A percentile compares a stretch with the other conserved stretches of the same genome.
Evolutionary conservation across 208 protist species (phyloP).

Genomic region (Trypanosoma caninum): DNA sequence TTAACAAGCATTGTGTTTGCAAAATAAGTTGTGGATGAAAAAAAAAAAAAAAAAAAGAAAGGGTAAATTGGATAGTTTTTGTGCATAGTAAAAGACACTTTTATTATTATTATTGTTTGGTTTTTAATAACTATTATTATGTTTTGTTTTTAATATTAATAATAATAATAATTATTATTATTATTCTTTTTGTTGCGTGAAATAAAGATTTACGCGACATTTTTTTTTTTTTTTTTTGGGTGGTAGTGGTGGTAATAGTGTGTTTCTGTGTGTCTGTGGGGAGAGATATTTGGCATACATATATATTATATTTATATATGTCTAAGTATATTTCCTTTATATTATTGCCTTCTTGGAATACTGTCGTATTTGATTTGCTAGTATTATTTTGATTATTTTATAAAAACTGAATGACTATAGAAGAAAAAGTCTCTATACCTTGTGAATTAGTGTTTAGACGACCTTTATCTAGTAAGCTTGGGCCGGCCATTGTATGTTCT

Average conservation of each 20-base stretch:
- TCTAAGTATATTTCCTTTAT: too few relatives aligned
- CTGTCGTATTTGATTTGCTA: not conserved
- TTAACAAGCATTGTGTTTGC: too few relatives aligned
- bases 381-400: constrained; percentile 3
- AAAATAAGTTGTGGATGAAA: not conserved
- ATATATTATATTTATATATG: too few relatives aligned
- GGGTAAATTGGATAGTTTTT: not conserved
- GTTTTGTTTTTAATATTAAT: too few relatives aligned
- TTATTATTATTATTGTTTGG: not conserved
- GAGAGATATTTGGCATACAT: too few relatives aligned
- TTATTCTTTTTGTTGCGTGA: too few relatives aligned
- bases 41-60: not conserved
- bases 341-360: not conserved
- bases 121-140: too few relatives aligned
- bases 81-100: not conserved
- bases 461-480: not conserved
- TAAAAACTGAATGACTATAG: not conserved
- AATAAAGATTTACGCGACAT: too few relatives aligned
- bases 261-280: too few relatives aligned
- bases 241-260: not conserved
- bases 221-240: too few relatives aligned
- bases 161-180: too few relatives aligned
- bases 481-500: not conserved
- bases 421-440: not conserved
- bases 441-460: not conserved